Conservation (phyloP, 164 flowering plant species). For the Taxillus chinensis region DNA sequence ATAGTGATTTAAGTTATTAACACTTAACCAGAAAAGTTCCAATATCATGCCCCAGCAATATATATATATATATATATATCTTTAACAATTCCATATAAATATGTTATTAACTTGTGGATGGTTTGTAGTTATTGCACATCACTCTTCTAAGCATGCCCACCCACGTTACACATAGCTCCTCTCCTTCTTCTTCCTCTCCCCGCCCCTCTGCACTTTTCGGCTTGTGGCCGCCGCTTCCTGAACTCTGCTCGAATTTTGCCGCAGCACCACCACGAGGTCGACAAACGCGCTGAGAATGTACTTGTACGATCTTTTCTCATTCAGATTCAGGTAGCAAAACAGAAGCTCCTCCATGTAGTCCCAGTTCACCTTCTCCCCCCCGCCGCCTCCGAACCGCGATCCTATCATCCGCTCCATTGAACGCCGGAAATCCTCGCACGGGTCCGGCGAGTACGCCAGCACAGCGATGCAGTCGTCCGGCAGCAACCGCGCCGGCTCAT, state of each 20-base stretch:
- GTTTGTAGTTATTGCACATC: too few species aligned
- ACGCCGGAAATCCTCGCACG: slow-evolving; percentile 48
- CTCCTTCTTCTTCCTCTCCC: too few species aligned
- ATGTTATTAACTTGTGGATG: too few species aligned
- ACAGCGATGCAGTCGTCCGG: slow-evolving; percentile 48
- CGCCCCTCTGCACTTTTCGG: too few species aligned
- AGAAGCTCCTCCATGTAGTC: slow-evolving; percentile 77
- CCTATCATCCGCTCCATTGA: slow-evolving; percentile 75
- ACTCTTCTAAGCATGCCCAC: too few species aligned
- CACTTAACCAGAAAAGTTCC: too few species aligned
- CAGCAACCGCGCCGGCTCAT: neutral
- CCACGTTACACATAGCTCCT: too few species aligned
- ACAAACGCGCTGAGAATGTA: slow-evolving; percentile 63
- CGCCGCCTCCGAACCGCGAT: slow-evolving; percentile 10
- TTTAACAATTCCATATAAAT: too few species aligned
- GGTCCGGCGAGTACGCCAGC: slow-evolving; percentile 31
- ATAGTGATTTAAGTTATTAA: too few species aligned
- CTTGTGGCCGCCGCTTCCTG: slow-evolving; percentile 4
- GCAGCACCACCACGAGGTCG: slow-evolving; percentile 34
- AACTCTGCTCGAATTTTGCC: slow-evolving; percentile 13
- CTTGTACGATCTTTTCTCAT: slow-evolving; percentile 54
- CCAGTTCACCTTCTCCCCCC: slow-evolving; percentile 42
- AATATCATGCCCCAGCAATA: too few species aligned
- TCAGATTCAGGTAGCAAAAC: slow-evolving; percentile 59
- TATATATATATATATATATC: too few species aligned